Evolutionary conservation across 75 land plant species (phyloP).

Genomic region (Selaginella tamariscina): DNA sequence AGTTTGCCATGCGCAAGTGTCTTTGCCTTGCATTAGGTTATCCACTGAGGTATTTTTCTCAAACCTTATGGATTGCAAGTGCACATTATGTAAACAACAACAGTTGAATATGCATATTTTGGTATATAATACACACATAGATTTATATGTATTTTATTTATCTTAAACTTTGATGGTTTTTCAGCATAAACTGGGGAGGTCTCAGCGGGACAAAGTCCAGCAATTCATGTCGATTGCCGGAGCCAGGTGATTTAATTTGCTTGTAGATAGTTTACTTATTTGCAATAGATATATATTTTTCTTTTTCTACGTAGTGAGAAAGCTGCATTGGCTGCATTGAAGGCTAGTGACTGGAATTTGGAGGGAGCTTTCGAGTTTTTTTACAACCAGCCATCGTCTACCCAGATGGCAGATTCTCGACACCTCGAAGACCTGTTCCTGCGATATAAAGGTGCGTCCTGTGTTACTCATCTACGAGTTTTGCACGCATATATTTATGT

Average conservation of each 20-base stretch:
- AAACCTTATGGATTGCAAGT: no score
- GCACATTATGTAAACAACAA: no score
- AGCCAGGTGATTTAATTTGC: no score
- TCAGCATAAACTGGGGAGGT: conserved; percentile 84
- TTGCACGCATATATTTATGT: no score
- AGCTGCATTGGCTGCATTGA: conserved; percentile 57
- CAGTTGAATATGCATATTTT: no score
- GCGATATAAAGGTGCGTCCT: conserved; percentile 65
- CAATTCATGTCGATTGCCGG: conserved; percentile 89
- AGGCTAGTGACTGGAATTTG: conserved; percentile 92
- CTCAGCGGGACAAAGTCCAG: conserved; percentile 85
- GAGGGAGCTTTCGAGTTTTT: conserved; percentile 89
- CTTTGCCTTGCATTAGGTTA: no score
- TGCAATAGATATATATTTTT: background rate
- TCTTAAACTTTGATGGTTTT: no score
- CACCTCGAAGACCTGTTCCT: conserved; percentile 81
- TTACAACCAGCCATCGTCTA: conserved; percentile 73
- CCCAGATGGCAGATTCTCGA: conserved; percentile 49
- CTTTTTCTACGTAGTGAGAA: conserved; percentile 54
- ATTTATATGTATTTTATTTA: no score
- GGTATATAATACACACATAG: no score
- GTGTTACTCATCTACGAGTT: background rate
- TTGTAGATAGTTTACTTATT: background rate
- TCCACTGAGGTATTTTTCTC: no score
- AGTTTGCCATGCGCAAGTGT: no score